Evolutionary conservation across 495 filamentous ascomycete genomes (phyloP).

Genomic region (Penicillium psychrofluorescens): DNA sequence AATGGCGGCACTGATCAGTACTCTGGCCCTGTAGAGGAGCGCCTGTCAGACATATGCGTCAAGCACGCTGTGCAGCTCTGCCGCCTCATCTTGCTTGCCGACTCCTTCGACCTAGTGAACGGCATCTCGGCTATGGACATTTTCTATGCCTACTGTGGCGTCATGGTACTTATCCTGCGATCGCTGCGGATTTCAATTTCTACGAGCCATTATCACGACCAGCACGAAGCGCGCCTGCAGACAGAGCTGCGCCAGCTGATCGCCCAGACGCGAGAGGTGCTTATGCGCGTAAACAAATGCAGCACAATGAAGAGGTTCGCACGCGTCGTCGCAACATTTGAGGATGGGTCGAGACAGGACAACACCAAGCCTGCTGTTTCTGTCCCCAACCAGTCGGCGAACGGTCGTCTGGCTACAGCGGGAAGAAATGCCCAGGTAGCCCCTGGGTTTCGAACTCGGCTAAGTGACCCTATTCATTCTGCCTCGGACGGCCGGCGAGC

Average conservation of each 20-base stretch:
- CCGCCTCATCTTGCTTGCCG: slow-evolving; percentile 1
- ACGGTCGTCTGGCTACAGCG: no score
- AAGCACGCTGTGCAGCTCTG: slow-evolving; percentile 2
- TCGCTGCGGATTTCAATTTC: slow-evolving; percentile 1
- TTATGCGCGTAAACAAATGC: slow-evolving; percentile 3
- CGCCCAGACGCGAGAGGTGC: slow-evolving; percentile 1
- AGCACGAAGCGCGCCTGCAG: not conserved
- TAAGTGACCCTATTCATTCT: no score
- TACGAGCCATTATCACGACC: not conserved
- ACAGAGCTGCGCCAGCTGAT: not conserved
- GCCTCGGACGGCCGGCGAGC: no score
- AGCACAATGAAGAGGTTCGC: slow-evolving; percentile 3
- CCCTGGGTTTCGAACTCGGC: no score
- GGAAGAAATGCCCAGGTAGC: no score
- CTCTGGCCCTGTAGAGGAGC: no score
- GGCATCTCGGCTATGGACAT: slow-evolving; percentile 1
- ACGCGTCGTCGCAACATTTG: slow-evolving; percentile 1
- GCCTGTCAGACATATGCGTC: not conserved
- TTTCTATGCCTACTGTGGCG: slow-evolving; percentile 1
- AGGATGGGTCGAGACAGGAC: not conserved
- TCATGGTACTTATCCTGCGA: slow-evolving; percentile 1
- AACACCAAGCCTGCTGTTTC: not conserved
- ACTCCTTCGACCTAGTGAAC: slow-evolving; percentile 1
- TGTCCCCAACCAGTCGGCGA: no score
- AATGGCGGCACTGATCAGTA: no score